Conservation (phyloP, 352 stramenopile species). For the Globisporangium ultimum region DNA sequence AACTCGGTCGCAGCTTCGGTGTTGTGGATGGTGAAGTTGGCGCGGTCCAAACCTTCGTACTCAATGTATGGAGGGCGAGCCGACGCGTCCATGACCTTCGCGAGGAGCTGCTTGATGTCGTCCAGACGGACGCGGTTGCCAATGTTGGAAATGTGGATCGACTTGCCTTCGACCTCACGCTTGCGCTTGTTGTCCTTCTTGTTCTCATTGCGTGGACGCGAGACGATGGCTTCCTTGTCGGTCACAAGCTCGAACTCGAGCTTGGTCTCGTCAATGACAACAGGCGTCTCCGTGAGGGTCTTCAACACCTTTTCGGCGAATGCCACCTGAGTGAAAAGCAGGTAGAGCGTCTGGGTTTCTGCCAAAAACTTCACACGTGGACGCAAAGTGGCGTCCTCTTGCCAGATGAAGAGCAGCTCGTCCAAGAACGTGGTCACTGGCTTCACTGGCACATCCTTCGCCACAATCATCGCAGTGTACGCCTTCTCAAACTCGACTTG, state of each 20-base stretch:
- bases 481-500: slow-evolving; percentile 85
- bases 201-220: slow-evolving; percentile 53
- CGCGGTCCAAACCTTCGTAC: slow-evolving; percentile 73
- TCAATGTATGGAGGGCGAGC: slow-evolving; percentile 71
- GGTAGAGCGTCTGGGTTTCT: slow-evolving; percentile 66
- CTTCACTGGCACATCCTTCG: slow-evolving; percentile 76
- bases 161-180: slow-evolving; percentile 62
- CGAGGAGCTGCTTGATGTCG: slow-evolving; percentile 84
- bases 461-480: slow-evolving; percentile 75
- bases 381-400: slow-evolving; percentile 59
- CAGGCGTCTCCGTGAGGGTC: slow-evolving; percentile 27
- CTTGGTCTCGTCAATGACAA: slow-evolving; percentile 61
- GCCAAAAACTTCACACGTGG: slow-evolving; percentile 68
- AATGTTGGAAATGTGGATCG: slow-evolving; percentile 83
- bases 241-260: slow-evolving; percentile 77
- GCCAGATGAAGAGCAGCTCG: slow-evolving; percentile 66
- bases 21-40: slow-evolving; percentile 64
- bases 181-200: slow-evolving; percentile 75
- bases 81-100: slow-evolving; percentile 39
- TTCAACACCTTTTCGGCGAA: slow-evolving; percentile 67
- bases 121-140: slow-evolving; percentile 62
- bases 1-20: slow-evolving; percentile 39
- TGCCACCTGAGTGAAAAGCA: slow-evolving; percentile 70
- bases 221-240: slow-evolving; percentile 66
- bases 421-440: slow-evolving; percentile 72